phyloP scores from a whole-genome alignment of 163 green algal genomes.

The Chlamydomonas reinhardtii region DNA sequence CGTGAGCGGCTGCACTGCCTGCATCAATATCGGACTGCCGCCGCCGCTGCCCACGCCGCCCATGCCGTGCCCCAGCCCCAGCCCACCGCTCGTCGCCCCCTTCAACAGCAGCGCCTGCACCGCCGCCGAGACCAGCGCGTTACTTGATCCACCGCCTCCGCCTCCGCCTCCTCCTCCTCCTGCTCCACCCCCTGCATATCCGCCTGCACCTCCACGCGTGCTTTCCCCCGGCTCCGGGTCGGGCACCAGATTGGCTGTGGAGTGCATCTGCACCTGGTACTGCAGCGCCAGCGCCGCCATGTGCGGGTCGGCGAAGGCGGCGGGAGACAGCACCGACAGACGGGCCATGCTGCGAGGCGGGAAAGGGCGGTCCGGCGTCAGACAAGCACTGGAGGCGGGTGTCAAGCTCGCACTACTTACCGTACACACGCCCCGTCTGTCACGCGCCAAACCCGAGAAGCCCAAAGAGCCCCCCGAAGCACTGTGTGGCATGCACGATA shows the following conservation, averaged over 20 bases:
- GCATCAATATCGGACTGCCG: not conserved
- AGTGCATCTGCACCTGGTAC: conserved; percentile 4
- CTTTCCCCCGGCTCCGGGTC: conserved; percentile 14
- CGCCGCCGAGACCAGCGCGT: too few relatives aligned
- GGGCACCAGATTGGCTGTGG: conserved; percentile 12
- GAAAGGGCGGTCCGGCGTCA: too few relatives aligned
- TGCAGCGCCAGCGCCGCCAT: not conserved
- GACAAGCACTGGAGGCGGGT: too few relatives aligned
- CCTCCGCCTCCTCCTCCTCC: not conserved
- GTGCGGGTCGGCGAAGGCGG: conserved; percentile 4
- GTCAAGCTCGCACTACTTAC: too few relatives aligned
- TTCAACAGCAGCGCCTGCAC: too few relatives aligned
- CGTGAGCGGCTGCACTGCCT: not conserved
- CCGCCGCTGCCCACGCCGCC: not conserved
- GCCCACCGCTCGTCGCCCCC: not conserved
- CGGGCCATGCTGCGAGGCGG: not conserved
- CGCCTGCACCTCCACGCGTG: too few relatives aligned
- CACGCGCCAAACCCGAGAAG: too few relatives aligned
- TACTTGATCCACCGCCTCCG: not conserved
- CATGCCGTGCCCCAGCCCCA: not conserved
- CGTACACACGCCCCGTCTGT: too few relatives aligned
- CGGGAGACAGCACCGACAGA: not conserved
- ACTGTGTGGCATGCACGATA: too few relatives aligned
- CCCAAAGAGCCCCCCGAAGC: too few relatives aligned
- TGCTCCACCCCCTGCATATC: too few relatives aligned